Conservation (phyloP, 305 asterid genomes). For the Fraxinus albicans region DNA sequence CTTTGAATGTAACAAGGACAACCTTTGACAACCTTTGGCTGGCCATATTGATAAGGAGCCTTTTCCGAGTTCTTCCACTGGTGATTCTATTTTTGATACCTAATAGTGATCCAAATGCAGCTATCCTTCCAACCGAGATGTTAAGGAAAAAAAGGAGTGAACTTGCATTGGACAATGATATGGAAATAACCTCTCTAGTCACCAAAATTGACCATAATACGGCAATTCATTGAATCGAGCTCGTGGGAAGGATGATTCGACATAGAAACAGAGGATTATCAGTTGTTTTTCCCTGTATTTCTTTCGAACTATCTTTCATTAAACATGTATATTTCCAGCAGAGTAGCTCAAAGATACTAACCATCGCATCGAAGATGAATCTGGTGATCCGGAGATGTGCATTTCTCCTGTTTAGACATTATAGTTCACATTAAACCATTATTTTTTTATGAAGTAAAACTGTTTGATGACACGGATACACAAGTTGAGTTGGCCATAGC, state of each 20-base stretch:
- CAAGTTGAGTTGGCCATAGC: neutral
- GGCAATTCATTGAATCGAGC: conserved; percentile 7
- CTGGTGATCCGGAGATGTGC: neutral
- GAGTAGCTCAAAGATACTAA: neutral
- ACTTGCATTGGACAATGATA: conserved; percentile 9
- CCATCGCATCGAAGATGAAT: neutral
- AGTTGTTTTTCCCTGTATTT: neutral
- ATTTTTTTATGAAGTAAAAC: neutral
- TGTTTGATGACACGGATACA: neutral
- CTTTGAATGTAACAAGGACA: conserved; percentile 47
- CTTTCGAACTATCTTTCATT: neutral
- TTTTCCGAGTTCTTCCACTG: conserved; percentile 50
- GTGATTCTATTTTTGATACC: conserved; percentile 58
- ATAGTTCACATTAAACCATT: neutral
- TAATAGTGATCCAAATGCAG: conserved; percentile 43
- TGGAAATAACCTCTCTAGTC: conserved; percentile 53
- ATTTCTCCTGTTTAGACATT: neutral
- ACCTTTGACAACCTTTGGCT: conserved; percentile 58
- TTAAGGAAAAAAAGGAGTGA: conserved; percentile 38
- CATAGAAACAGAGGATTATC: neutral
- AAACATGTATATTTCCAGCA: neutral
- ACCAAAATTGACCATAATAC: conserved; percentile 24
- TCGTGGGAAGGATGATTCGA: neutral
- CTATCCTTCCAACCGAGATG: conserved; percentile 57
- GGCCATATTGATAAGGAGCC: conserved; percentile 48